Conservation (phyloP, 306 rosid species). For the Ochetophila trinervis region DNA sequence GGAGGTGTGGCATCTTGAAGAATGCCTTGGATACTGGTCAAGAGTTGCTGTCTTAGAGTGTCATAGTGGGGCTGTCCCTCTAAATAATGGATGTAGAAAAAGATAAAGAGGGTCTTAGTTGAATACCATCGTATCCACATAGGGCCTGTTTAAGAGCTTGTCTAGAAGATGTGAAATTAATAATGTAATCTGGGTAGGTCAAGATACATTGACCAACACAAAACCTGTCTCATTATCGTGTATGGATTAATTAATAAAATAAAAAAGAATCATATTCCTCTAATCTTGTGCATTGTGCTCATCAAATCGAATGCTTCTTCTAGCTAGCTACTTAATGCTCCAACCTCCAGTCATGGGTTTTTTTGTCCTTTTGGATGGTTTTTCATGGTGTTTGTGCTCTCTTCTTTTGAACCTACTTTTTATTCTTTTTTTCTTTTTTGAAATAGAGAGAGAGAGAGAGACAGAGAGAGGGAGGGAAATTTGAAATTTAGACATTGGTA, state of each 20-base stretch:
- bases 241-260: slow-evolving; percentile 35
- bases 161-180: slow-evolving; percentile 1
- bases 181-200: slow-evolving; percentile 35
- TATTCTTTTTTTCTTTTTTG: slow-evolving; percentile 21
- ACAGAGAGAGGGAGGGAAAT: slow-evolving; percentile 13
- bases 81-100: slow-evolving; percentile 12
- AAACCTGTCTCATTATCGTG: slow-evolving; percentile 21
- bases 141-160: slow-evolving; percentile 7
- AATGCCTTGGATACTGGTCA: slow-evolving; percentile 26
- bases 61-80: slow-evolving; percentile 21
- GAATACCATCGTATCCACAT: slow-evolving; percentile 24
- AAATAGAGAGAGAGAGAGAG: no score
- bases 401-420: slow-evolving; percentile 27
- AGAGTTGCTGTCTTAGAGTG: slow-evolving; percentile 18
- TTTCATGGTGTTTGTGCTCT: slow-evolving; percentile 37
- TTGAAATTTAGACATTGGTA: slow-evolving; percentile 18
- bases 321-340: neutral
- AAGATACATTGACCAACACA: slow-evolving; percentile 35
- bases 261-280: slow-evolving; percentile 35
- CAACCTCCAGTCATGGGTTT: slow-evolving; percentile 13
- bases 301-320: slow-evolving; percentile 14
- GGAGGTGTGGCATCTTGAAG: slow-evolving; percentile 21
- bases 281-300: slow-evolving; percentile 32
- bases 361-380: slow-evolving; percentile 21
- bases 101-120: neutral